Evolutionary conservation across 1,139 yeast genomes (phyloP), one percentile per base, ranked within the genome.

Genomic region (Geotrichum aggregatum): DNA sequence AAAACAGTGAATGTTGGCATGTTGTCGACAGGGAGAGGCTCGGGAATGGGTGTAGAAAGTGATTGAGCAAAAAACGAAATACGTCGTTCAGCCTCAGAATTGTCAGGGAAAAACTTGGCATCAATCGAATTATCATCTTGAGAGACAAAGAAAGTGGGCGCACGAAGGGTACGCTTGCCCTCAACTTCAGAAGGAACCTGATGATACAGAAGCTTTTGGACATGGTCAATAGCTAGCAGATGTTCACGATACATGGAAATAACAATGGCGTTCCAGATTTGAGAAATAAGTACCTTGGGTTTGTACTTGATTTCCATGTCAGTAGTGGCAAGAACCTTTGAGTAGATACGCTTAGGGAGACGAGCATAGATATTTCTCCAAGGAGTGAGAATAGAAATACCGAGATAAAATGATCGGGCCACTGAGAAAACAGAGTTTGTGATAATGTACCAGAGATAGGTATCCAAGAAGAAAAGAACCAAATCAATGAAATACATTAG

Each of bases 241-340:
- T 91, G 98, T 74, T 91, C 98, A 76, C 98, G 87, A 82, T 91
- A 91, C 97, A 91, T 91, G 58, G 97, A 89, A 65, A 91, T 91
- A 64, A 91, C 95, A 71, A 91, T 86, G 53, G 98, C 98, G 71
- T 92, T 92, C 98, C 98, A 92, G 65, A 92, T 91, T 76, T 92
- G 98, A 45, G 98, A 89, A 67, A 92, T 91, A 70, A 92, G 79
- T 61, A 92, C 98, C 81, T 92, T 92, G 63, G 98, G 98, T 74
- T 92, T 92, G 76, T 92, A 92, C 76, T 92, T 92, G 69, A 92
- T 88, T 75, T 92, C 98, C 98, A 92, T 92, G 71, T 92, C 98
- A 61, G 96, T 87, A 41, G 98, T 92, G 47, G 98, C 98, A 72
- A 92, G 81, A 61, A 92, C 83, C 82, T 92, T 92, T 55, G 97